Evolutionary conservation across 164 flowering plant genomes (phyloP), one percentile per base, ranked within the genome.

Genomic region (Dillenia suffruticosa): DNA sequence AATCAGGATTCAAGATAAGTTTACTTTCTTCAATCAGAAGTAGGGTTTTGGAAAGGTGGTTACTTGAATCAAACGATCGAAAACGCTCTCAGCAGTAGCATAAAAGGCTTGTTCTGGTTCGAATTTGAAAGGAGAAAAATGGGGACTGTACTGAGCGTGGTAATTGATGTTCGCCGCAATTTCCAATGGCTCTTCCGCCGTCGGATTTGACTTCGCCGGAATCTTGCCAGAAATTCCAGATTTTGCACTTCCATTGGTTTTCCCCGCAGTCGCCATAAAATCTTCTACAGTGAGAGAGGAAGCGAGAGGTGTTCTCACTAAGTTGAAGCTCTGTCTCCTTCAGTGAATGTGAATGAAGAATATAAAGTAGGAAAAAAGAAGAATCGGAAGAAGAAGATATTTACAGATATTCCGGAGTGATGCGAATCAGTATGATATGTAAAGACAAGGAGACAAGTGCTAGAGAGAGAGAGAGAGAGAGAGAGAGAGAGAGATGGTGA

Each of bases 71-170:
- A 93, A 82, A 58, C 81, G 84, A 59, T 93, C 98, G 10, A 96
- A 88, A 43, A 87, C 87, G 57, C 98, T 90, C 40, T 88, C 96
- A 1, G 97, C 97, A 2, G 97, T 84, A 14, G 98, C 94, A 46
- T 74, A 86, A 73, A 62, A 90, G 1, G 96, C 96, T 69, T 90
- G 97, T 77, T 90, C 98, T 1, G 89, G 85, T 74, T 88, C 90
- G 57, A 90, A 89, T 82, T 89, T 90, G 71, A 82, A 72, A 17
- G 94, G 96, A 9, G 97, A 90, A 62, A 93, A 93, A 77, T 93
- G 98, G 65, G 97, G 96, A 67, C 78, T 86, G 64, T 74, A 89
- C n/a, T 58, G 74, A 11, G 91, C 90, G 62, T 93, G 97, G 64
- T 87, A 93, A 59, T 71, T 85, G 77, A 93, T 93, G 61, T 90